Evolutionary conservation across 2,329 filamentous ascomycete genomes (phyloP).

Genomic region (Graphiopsis chlorocephala): DNA sequence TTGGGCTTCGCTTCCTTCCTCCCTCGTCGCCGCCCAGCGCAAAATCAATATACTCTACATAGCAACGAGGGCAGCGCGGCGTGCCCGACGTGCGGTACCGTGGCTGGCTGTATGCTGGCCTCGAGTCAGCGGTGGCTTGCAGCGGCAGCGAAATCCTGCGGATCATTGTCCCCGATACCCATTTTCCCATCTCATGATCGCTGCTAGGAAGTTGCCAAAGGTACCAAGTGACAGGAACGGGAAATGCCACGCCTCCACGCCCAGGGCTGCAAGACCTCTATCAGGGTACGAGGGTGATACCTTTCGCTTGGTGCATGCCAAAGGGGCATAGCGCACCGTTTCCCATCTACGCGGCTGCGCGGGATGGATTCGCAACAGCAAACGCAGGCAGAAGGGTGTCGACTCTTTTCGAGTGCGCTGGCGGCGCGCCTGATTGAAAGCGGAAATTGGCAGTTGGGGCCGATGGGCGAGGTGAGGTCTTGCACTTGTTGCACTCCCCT

Average conservation of each 20-base stretch:
- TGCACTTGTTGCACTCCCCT: not conserved
- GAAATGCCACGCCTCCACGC: not conserved
- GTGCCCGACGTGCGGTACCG: not conserved
- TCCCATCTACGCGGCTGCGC: not conserved
- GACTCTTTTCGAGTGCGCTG: not conserved
- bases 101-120: conserved; percentile 11
- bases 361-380: not conserved
- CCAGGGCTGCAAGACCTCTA: not conserved
- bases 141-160: conserved; percentile 9
- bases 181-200: conserved; percentile 10
- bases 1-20: not conserved
- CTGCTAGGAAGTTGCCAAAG: conserved; percentile 9
- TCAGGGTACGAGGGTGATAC: not conserved
- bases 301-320: conserved; percentile 8
- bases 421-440: not conserved
- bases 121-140: conserved; percentile 12
- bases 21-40: not conserved
- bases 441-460: conserved; percentile 6
- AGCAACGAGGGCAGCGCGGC: conserved; percentile 1
- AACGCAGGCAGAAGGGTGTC: not conserved
- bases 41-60: not conserved
- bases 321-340: conserved; percentile 8
- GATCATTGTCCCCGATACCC: not conserved
- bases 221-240: conserved; percentile 11
- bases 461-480: conserved; percentile 6